Evolutionary conservation across 73 alveolate genomes (phyloP).

Genomic region (Stentor coeruleus): DNA sequence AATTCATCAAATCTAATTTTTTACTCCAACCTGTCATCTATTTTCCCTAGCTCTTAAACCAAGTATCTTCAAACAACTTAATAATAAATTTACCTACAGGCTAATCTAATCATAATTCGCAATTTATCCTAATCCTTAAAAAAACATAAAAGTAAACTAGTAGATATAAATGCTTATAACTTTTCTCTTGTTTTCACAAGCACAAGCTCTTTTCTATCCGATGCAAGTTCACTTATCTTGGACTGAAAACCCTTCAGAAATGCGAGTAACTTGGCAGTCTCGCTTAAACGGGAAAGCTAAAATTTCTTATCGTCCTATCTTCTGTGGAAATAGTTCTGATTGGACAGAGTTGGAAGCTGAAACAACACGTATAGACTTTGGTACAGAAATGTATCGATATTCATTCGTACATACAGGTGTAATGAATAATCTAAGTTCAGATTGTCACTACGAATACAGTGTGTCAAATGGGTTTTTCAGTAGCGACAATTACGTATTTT

Average conservation of each 20-base stretch:
- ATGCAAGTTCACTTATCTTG: not conserved
- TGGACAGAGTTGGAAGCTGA: not conserved
- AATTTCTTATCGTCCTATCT: not conserved
- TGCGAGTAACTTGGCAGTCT: not conserved
- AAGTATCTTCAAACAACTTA: too few relatives aligned
- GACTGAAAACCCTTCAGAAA: not conserved
- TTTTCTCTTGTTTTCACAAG: too few relatives aligned
- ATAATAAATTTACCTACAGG: too few relatives aligned
- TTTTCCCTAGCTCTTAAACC: too few relatives aligned
- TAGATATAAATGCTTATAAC: too few relatives aligned
- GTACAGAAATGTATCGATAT: not conserved
- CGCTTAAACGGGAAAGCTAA: not conserved
- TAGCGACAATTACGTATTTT: not conserved
- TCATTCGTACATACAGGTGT: not conserved
- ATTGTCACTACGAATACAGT: not conserved
- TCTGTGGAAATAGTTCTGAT: not conserved
- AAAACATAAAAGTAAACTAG: too few relatives aligned
- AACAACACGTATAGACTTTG: not conserved
- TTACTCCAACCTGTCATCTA: too few relatives aligned
- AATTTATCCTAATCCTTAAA: too few relatives aligned
- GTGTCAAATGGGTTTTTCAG: not conserved
- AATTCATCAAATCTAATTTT: too few relatives aligned
- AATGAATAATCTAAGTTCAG: not conserved
- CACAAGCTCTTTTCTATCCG: not conserved
- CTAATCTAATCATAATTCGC: too few relatives aligned